Conservation (phyloP, 306 rosid species). For the Purshia tridentata region DNA sequence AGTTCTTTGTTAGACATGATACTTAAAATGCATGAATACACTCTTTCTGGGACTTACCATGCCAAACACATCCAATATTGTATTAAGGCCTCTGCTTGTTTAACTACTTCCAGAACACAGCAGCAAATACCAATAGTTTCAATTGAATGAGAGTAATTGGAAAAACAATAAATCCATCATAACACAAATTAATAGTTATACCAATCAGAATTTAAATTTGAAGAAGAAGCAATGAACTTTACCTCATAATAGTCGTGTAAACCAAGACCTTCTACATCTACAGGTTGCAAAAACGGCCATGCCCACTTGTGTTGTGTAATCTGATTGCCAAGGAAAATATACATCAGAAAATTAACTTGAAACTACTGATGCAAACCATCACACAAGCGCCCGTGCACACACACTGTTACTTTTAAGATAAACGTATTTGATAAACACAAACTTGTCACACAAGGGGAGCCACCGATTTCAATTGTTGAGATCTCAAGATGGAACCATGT, state of each 20-base stretch:
- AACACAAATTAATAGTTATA: not conserved
- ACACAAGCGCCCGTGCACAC: not conserved
- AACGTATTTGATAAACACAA: not conserved
- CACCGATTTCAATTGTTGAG: not conserved
- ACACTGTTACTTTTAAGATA: not conserved
- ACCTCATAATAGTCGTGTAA: conserved; percentile 88
- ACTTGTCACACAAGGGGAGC: not conserved
- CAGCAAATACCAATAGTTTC: not conserved
- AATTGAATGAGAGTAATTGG: not conserved
- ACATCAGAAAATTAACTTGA: conserved; percentile 13
- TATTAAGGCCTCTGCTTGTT: not conserved
- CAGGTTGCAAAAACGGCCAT: conserved; percentile 95
- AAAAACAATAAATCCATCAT: not conserved
- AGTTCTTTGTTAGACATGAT: not conserved
- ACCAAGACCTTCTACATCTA: conserved; percentile 88
- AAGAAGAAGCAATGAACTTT: conserved; percentile 23
- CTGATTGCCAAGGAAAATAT: conserved; percentile 46
- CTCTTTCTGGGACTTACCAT: not conserved
- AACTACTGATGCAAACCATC: not conserved
- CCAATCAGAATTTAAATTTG: conserved; percentile 9
- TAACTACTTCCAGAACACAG: conserved; percentile 5
- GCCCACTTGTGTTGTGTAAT: conserved; percentile 88
- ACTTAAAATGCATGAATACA: not conserved
- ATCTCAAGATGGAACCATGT: not conserved
- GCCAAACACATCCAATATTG: not conserved